Evolutionary conservation across 164 flowering plant genomes (phyloP), one percentile per base, ranked within the genome.

Genomic region (Liriodendron chinense): DNA sequence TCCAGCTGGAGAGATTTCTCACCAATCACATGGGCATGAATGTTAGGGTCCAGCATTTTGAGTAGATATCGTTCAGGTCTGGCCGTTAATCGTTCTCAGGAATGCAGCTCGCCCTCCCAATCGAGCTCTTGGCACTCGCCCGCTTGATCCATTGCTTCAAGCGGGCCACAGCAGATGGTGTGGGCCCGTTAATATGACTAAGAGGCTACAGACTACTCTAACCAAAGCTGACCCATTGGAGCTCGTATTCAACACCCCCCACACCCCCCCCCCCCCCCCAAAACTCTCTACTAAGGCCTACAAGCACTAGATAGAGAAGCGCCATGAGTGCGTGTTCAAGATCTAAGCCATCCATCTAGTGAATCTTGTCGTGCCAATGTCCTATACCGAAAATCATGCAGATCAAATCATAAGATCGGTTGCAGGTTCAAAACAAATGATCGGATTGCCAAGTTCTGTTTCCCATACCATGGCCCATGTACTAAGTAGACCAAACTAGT

Each of bases 1-100:
- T 85, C 63, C 48, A 21, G 18, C 84, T 85, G 0, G 87, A 81
- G 66, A 79, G 85, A 47, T 83, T 85, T 70, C 16, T 63, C 10
- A 10, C 24, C 43, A 34, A 34, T 34, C 9, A 34, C 48, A 13
- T 0, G 10, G 48, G 26, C 48, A 34, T 16, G 1, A 21, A 63
- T 21, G 25, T 63, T 6, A 12, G 47, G 48, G 70, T 48, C 7
- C 47, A 67, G 70, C 23, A 34, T 34, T 67, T 67, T 43, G 70
- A 67, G 70, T 9, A 28, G 20, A 25, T 67, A 14, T 43, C 48
- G 0, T 67, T 18, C 47, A n/a, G 70, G 16, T 67, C 70, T 9
- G 48, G 70, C n/a, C 70, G 49, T 14, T 6, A 48, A 43, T 25
- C 47, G 49, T 67, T 43, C 70, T 16, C 48, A 1, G 70, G 70